Base-by-base conservation (phyloP, 2,329 filamentous ascomycete species). In the Epichloe uncinata region DNA sequence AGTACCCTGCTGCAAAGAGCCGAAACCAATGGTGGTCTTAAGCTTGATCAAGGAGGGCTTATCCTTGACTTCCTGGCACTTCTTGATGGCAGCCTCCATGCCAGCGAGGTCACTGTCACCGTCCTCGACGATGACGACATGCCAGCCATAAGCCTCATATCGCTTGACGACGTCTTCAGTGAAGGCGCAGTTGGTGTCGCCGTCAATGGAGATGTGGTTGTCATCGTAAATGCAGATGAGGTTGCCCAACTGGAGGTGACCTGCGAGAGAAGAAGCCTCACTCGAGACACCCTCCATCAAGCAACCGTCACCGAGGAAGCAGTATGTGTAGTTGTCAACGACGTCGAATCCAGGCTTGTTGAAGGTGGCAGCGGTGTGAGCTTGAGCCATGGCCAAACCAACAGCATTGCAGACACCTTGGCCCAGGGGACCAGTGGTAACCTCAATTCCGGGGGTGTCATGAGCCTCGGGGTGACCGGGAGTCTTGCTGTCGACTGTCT, bases 11-110 rank as follows among this genome's bases (percentile, higher is more conserved):
- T 93, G 81, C 71, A 85, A 81, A 61, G 93, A 97, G 62, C 93
- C 93, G 73, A 84, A 98, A 63, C 93, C 93, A 66, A 98, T 98
- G 69, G 87, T 97, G 66, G 93, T 98, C 68, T 83, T 89, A 61
- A 98, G 82, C 78, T 95, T 90, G 78, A 98, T 96, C 64, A 98
- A 75, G 54, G 90, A 85, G 56, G 93, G 93, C 85, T 97, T 98
- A 79, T 97, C 81, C 70, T 82, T 97, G 71, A 94, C 85, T 58
- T 82, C 75, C 76, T 91, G 82, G 68, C 82, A 85, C 74, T 86
- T 80, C 70, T 82, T 79, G 69, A 98, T 86, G 61, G 93, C 93
- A 55, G 78, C 81, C 75, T 95, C 89, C 54, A 98, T 97, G 64
- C 70, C 82, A 58, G 82, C 84, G 51, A 96, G 82, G 72, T 97